phyloP scores from a whole-genome alignment of 352 stramenopile genomes.

The Ochromonadaceae sp. region DNA sequence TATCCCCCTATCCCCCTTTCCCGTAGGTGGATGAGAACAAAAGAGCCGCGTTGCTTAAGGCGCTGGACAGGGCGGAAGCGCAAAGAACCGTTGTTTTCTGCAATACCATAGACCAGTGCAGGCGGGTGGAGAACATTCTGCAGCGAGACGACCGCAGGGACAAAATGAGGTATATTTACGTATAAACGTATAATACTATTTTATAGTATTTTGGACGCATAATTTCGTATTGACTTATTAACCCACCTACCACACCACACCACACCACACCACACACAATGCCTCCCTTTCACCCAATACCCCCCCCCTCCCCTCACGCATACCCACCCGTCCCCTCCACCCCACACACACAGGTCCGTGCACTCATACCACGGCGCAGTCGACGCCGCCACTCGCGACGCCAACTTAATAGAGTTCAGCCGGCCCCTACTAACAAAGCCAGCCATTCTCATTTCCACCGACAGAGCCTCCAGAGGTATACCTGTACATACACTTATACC shows the following conservation, averaged over 20 bases:
- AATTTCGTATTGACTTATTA: too few species aligned
- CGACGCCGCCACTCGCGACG: background rate
- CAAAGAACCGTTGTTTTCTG: constrained; percentile 15
- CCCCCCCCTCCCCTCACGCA: too few species aligned
- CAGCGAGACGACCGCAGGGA: background rate
- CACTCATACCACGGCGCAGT: constrained; percentile 8
- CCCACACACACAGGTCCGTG: too few species aligned
- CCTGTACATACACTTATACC: too few species aligned
- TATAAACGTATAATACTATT: too few species aligned
- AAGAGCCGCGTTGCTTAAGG: background rate
- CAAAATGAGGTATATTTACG: too few species aligned
- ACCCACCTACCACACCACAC: too few species aligned
- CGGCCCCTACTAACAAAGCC: constrained; percentile 10
- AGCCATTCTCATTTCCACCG: constrained; percentile 12
- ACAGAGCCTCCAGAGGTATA: constrained; percentile 8
- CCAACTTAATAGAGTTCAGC: background rate
- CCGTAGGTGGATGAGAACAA: constrained; percentile 13
- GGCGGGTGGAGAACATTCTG: constrained; percentile 9
- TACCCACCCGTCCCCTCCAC: too few species aligned
- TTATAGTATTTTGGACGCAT: too few species aligned
- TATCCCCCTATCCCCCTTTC: too few species aligned
- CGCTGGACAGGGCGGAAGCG: background rate
- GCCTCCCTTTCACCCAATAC: too few species aligned
- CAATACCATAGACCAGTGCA: constrained; percentile 17
- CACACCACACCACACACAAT: too few species aligned